These are phyloP conservation scores for Centaurea solstitialis DNA, from an alignment of 129 eudicot genomes.

Conservation along the genomic window DNA sequence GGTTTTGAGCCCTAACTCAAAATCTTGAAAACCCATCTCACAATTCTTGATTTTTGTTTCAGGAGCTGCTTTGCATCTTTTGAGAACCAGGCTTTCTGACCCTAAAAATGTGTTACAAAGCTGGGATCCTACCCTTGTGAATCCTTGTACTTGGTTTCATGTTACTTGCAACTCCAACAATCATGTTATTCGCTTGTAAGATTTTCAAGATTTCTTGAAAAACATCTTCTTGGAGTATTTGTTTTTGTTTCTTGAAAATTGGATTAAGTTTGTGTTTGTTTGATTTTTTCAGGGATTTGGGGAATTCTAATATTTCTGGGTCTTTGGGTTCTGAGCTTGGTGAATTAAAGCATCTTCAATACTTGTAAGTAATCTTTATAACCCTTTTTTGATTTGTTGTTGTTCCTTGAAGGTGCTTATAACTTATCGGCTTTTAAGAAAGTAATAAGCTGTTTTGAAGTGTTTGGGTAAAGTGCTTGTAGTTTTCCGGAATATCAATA, in stretches of 20 bases:
- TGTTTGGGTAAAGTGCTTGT: too few species aligned
- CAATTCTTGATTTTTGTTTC: constrained; percentile 25
- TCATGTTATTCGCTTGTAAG: constrained; percentile 81
- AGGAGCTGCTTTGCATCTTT: constrained; percentile 78
- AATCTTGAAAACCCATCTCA: constrained; percentile 19
- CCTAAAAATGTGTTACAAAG: constrained; percentile 76
- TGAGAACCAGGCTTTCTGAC: constrained; percentile 68
- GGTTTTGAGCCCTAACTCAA: constrained; percentile 18
- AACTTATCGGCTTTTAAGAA: too few species aligned
- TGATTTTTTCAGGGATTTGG: constrained; percentile 77
- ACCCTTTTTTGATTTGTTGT: constrained; percentile 17
- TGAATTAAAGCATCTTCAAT: constrained; percentile 76
- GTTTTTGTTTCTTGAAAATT: not conserved
- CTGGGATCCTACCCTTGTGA: constrained; percentile 94
- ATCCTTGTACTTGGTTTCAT: constrained; percentile 95
- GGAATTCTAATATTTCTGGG: constrained; percentile 83
- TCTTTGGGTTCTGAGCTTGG: constrained; percentile 80
- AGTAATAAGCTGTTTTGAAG: too few species aligned
- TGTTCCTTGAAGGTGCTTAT: too few species aligned
- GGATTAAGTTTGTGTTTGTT: not conserved
- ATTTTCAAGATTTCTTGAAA: not conserved
- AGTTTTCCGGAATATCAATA: too few species aligned
- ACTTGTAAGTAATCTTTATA: constrained; percentile 46
- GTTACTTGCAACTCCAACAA: constrained; percentile 72
- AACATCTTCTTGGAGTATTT: not conserved